Evolutionary conservation across 2,329 filamentous ascomycete species (phyloP).

Genomic region (Ophiosphaerella narmari): DNA sequence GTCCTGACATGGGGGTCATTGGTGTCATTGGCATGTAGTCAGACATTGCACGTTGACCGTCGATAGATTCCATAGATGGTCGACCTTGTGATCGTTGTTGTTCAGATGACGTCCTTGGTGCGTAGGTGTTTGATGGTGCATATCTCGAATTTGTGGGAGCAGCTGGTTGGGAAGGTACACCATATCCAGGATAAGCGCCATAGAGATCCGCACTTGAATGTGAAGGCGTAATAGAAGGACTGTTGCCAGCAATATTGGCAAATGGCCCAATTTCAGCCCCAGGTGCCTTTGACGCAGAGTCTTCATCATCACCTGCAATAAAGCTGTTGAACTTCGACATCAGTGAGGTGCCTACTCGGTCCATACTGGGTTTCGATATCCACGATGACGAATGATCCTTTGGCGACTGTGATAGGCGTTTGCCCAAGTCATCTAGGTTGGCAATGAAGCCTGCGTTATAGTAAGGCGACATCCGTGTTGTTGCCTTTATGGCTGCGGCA

Average conservation of each 20-base stretch:
- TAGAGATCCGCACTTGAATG: slow-evolving; percentile 75
- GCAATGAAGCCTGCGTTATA: slow-evolving; percentile 76
- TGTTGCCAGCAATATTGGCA: slow-evolving; percentile 74
- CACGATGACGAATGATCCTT: slow-evolving; percentile 81
- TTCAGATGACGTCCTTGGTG: slow-evolving; percentile 57
- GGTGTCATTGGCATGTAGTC: slow-evolving; percentile 38
- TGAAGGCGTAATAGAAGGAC: slow-evolving; percentile 58
- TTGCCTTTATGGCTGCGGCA: slow-evolving; percentile 72
- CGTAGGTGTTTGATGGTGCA: slow-evolving; percentile 47
- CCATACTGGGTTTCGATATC: slow-evolving; percentile 95
- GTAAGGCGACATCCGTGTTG: slow-evolving; percentile 84
- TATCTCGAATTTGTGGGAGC: slow-evolving; percentile 45
- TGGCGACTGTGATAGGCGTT: slow-evolving; percentile 81
- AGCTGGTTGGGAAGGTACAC: slow-evolving; percentile 28
- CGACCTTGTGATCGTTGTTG: slow-evolving; percentile 50
- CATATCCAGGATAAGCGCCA: slow-evolving; percentile 65
- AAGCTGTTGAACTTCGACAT: slow-evolving; percentile 97
- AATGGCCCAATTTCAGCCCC: slow-evolving; percentile 74
- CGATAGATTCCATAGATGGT: slow-evolving; percentile 44
- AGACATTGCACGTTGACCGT: slow-evolving; percentile 33
- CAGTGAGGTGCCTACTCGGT: slow-evolving; percentile 89
- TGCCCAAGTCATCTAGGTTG: slow-evolving; percentile 80
- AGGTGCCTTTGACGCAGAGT: slow-evolving; percentile 62
- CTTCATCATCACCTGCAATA: slow-evolving; percentile 85
- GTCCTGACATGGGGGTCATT: slow-evolving; percentile 23